Conservation (phyloP, 495 filamentous ascomycete genomes). For the Glutinoglossum americanum region DNA sequence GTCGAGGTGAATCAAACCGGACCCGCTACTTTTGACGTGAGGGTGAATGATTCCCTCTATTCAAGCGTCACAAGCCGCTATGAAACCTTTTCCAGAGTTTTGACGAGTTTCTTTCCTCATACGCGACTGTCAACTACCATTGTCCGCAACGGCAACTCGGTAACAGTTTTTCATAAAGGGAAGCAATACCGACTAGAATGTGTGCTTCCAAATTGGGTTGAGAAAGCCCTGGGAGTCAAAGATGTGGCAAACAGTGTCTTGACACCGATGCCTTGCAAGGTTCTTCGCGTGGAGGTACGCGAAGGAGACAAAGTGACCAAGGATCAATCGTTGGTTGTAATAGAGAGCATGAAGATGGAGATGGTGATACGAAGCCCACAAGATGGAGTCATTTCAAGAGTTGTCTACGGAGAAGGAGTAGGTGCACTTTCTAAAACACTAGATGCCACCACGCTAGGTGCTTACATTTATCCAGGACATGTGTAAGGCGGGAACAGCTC, state of each 20-base stretch:
- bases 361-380: constrained; percentile 85
- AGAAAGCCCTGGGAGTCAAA: constrained; percentile 66
- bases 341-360: constrained; percentile 99
- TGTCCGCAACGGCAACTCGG: constrained; percentile 36
- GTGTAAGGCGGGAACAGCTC: constrained; percentile 35
- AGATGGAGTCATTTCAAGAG: constrained; percentile 52
- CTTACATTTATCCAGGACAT: constrained; percentile 23
- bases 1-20: constrained; percentile 46
- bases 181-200: constrained; percentile 48
- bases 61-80: constrained; percentile 22
- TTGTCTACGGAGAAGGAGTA: constrained; percentile 78
- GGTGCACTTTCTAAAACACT: constrained; percentile 18
- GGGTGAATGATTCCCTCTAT: constrained; percentile 31
- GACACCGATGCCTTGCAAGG: constrained; percentile 89
- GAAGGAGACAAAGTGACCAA: constrained; percentile 67
- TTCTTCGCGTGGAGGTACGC: constrained; percentile 61
- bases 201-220: constrained; percentile 55
- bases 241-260: constrained; percentile 65
- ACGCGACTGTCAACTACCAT: constrained; percentile 65
- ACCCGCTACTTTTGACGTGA: constrained; percentile 39
- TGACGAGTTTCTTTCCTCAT: constrained; percentile 47
- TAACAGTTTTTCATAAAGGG: constrained; percentile 53
- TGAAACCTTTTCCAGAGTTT: constrained; percentile 16
- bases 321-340: constrained; percentile 76
- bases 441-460: neutral